These are phyloP conservation scores for Mariannaea elegans DNA, from an alignment of 2,329 filamentous ascomycete species.

Conservation along the genomic window DNA sequence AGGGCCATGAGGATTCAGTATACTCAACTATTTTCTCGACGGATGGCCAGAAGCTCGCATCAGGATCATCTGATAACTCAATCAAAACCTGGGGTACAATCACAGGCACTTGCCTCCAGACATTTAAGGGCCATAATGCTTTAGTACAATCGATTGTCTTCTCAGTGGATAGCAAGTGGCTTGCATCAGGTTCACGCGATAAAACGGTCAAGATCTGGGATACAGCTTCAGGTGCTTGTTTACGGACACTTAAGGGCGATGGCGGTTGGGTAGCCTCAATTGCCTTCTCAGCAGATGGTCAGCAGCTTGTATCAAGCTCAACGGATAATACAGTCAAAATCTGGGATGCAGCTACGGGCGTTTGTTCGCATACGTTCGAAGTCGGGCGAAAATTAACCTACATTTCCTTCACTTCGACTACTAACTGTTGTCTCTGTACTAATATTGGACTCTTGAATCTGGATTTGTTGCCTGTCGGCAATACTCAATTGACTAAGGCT, in stretches of 20 bases:
- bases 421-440: neutral
- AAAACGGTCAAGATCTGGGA: conserved; percentile 20
- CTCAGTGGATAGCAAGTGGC: neutral
- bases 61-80: neutral
- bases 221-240: neutral
- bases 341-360: conserved; percentile 18
- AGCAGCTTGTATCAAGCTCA: neutral
- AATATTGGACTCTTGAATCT: neutral
- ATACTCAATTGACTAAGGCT: neutral
- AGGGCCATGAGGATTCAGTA: neutral
- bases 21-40: neutral
- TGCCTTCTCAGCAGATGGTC: conserved; percentile 21
- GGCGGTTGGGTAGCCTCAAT: neutral
- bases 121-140: neutral
- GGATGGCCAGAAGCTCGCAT: neutral
- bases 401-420: neutral
- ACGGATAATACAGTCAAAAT: neutral
- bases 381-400: too few relatives aligned
- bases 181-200: conserved; percentile 1
- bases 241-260: conserved; percentile 15
- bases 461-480: neutral
- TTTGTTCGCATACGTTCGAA: conserved; percentile 10
- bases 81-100: conserved; percentile 5
- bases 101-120: neutral
- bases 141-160: conserved; percentile 8